phyloP scores from a whole-genome alignment of 495 filamentous ascomycete genomes.

The Parachaetomium inaequale region DNA sequence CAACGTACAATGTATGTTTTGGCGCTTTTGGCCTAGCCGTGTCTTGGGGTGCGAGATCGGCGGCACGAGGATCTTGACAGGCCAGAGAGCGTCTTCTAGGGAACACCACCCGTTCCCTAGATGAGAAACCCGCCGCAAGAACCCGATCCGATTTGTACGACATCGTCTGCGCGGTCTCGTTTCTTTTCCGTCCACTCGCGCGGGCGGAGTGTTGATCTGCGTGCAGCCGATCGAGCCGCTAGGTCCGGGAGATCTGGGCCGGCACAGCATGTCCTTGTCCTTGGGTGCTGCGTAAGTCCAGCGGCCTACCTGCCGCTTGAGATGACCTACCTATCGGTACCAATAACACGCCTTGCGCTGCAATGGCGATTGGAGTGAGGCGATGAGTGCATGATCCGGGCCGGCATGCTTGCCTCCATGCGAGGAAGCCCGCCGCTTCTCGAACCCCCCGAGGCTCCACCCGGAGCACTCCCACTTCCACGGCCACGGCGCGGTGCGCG shows the following conservation, averaged over 20 bases:
- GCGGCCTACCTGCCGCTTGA: not conserved
- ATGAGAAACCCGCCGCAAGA: too few species aligned
- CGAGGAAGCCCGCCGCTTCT: too few species aligned
- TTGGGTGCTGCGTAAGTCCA: not conserved
- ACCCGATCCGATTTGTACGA: conserved; percentile 5
- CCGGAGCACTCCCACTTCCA: not conserved
- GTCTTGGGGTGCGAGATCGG: conserved; percentile 22
- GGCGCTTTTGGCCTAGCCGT: conserved; percentile 13
- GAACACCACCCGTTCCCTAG: not conserved
- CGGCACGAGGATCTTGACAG: conserved; percentile 11
- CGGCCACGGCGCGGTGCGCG: not conserved
- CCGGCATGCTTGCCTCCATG: too few species aligned
- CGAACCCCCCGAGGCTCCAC: not conserved
- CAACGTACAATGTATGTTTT: conserved; percentile 19
- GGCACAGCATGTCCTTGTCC: not conserved
- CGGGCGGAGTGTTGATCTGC: conserved; percentile 16
- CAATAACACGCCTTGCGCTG: too few species aligned
- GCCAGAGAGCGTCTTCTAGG: not conserved
- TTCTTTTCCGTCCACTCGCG: not conserved
- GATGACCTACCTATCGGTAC: not conserved
- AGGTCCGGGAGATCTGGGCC: conserved; percentile 11
- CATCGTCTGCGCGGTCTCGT: not conserved
- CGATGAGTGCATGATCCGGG: too few species aligned
- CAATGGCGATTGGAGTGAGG: too few species aligned
- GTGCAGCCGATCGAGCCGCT: conserved; percentile 11